Evolutionary conservation across 164 flowering plant genomes (phyloP), one percentile per base, ranked within the genome.

Genomic region (Cinnamomum chago): DNA sequence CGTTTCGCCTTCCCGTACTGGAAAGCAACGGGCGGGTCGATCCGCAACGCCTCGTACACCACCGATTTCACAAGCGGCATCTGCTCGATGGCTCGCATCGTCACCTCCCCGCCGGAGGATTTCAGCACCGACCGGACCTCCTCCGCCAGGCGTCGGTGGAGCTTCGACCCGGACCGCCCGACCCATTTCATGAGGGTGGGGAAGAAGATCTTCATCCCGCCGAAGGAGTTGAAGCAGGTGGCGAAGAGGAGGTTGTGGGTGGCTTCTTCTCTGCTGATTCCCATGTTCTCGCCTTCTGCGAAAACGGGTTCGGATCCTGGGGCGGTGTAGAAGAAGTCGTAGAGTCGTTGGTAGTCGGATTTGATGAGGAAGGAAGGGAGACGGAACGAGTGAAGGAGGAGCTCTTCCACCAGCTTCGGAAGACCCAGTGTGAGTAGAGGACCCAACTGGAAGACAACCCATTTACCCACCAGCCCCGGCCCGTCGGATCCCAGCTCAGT

Each of bases 161-260:
- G 79, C 20, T 76, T 74, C 5, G 71, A 76, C 5, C 98, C 98
- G 15, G 83, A 94, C 0, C 89, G 86, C 13, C 94, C 94, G 77
- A 92, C 72, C 86, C 84, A 84, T 50, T 94, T 92, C n/a, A 94
- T 20, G 78, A 90, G 25, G 74, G 70, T 84, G 2, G 96, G 93
- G 86, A 92, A 90, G 64, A 89, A 73, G 60, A 88, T 74, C 76
- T 82, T 94, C 89, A 94, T 85, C 7, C 98, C 98, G 0, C 97
- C 97, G 77, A 79, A 94, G 62, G 94, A 78, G 64, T 94, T 94
- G 74, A 94, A 94, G 82, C 97, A 88, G 35, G 92, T 89, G 73
- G 91, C 81, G 85, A 90, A 94, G 7, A 94, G 18, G 9, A 94
- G 81, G 74, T 91, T 94, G 80, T 94, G 93, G 76, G 88, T 85